Percentiles rank a stretch among this genome's conserved stretches.
Evolutionary conservation across 2,329 filamentous ascomycete species (phyloP).

Genomic region (Hypoxylon sp.): DNA sequence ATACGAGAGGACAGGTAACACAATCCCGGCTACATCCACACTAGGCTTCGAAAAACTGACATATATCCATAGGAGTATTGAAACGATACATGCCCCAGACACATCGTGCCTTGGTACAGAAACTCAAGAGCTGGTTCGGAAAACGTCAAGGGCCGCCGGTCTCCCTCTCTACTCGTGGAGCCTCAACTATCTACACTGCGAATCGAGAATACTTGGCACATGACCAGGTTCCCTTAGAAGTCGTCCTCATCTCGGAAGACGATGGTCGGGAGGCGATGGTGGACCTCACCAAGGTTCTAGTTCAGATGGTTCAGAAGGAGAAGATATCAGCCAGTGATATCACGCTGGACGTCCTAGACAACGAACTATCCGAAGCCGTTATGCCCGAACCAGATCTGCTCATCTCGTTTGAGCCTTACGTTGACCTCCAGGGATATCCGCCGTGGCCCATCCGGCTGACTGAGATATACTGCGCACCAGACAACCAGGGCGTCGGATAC

Average conservation of each 20-base stretch:
- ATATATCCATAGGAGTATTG: conserved; percentile 73
- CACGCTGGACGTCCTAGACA: conserved; percentile 86
- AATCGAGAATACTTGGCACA: conserved; percentile 50
- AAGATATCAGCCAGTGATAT: conserved; percentile 88
- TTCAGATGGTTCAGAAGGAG: conserved; percentile 92
- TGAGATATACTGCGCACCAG: conserved; percentile 86
- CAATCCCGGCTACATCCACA: neutral
- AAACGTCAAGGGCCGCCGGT: conserved; percentile 75
- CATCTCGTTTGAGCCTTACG: conserved; percentile 85
- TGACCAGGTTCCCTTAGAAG: conserved; percentile 60
- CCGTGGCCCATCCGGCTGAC: conserved; percentile 96
- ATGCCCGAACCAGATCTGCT: conserved; percentile 92
- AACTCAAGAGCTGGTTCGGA: conserved; percentile 90
- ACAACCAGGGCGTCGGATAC: conserved; percentile 89
- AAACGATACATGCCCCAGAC: conserved; percentile 91
- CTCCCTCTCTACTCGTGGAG: conserved; percentile 64
- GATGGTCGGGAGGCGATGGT: conserved; percentile 95
- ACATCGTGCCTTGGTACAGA: conserved; percentile 82
- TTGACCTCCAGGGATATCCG: conserved; percentile 91
- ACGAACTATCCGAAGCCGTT: conserved; percentile 82
- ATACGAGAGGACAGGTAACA: conserved; percentile 90
- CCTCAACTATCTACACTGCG: conserved; percentile 55
- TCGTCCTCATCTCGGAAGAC: conserved; percentile 87
- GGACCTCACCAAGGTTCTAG: conserved; percentile 92
- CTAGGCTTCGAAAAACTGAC: conserved; percentile 35